Evolutionary conservation across 2,329 filamentous ascomycete species (phyloP), one percentile per base, ranked within the genome.

Genomic region (Trichoderma sp.): DNA sequence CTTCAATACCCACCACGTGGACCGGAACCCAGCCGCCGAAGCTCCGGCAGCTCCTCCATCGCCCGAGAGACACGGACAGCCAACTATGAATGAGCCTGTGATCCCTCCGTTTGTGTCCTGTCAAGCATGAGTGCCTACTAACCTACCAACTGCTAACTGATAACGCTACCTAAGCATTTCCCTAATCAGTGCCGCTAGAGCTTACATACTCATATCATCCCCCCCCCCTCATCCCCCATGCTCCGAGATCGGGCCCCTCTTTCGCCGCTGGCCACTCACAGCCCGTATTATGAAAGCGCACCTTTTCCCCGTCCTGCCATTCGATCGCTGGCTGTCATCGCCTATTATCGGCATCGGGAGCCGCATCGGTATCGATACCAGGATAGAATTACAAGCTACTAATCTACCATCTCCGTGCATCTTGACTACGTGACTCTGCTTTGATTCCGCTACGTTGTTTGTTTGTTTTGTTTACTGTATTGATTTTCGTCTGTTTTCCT

Each of bases 1-100:
- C 10, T 29, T 22, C 19, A 10, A 48, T 53, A 25, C 37, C 63
- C 63, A 39, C 22, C 61, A 22, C n/a, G 42, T 19, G 42, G 42
- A 48, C n/a, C 63, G 52, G 63, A 50, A 27, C 63, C 63, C 37
- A 65, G 39, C 52, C 35, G 27, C 63, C 50, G 52, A 65, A 65
- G 37, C 63, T 45, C 63, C 63, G 61, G 39, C n/a, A 48, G 42
- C 19, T 48, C 42, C 42, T 42, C 17, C n/a, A 12, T 42, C 9
- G 0, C 10, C 39, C n/a, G 8, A 8, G 17, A 42, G 8, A 42
- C 10, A 48, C 42, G 8, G 19, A 22, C 19, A 9, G 22, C 4
- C 22, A 19, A 22, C 19, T 48, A n/a, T n/a, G n/a, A n/a, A n/a
- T 10, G 42, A 45, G n/a, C 42, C 13, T 19, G 19, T 22, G 42